These are phyloP conservation scores for Neurospora terricola DNA, from an alignment of 495 filamentous ascomycete species.

Conservation along the genomic window DNA sequence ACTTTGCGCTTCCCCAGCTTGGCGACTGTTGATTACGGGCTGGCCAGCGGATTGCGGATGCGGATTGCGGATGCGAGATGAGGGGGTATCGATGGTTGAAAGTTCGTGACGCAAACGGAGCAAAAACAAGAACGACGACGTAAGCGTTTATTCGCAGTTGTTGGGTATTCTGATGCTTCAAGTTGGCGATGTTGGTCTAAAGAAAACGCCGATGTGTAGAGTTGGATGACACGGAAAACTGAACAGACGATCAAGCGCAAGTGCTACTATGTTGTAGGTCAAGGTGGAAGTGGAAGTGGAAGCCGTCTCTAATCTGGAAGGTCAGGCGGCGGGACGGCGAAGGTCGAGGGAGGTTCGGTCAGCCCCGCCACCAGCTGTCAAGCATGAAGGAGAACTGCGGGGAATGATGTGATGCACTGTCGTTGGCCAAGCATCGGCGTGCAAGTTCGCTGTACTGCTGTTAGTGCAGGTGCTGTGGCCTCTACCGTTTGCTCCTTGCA, in stretches of 20 bases:
- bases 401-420: constrained; percentile 9
- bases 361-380: constrained; percentile 11
- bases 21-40: constrained; percentile 7
- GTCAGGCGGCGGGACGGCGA: background rate
- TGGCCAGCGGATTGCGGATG: background rate
- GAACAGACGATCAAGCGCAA: background rate
- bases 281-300: background rate
- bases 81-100: background rate
- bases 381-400: background rate
- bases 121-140: background rate
- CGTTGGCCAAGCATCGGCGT: background rate
- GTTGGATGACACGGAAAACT: background rate
- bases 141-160: background rate
- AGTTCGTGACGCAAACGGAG: background rate
- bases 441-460: background rate
- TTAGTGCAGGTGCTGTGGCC: background rate
- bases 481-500: background rate
- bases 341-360: background rate
- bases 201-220: background rate
- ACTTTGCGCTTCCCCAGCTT: constrained; percentile 77
- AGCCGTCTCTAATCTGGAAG: background rate
- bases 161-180: background rate
- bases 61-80: background rate
- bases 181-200: background rate
- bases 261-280: background rate